A percentile compares a stretch with the other conserved stretches of the same genome.
phyloP scores from a whole-genome alignment of 257 asterid species.

The Orobanche coerulescens region DNA sequence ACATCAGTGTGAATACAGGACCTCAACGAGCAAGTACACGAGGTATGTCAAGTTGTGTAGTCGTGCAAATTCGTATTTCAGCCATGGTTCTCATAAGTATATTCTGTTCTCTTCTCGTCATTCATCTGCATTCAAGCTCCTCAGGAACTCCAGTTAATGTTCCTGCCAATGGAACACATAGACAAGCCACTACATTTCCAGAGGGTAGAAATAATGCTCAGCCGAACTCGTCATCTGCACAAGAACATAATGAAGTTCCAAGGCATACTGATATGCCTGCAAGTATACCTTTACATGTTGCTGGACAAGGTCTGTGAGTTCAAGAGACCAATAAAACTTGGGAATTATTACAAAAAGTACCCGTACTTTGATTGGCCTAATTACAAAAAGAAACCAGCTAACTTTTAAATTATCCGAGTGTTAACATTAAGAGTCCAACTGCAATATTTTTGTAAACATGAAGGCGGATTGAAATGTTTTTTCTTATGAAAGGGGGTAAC shows the following conservation, averaged over 20 bases:
- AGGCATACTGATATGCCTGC: slow-evolving; percentile 24
- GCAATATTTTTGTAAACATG: too few species aligned
- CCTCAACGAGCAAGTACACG: slow-evolving; percentile 35
- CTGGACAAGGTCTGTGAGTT: slow-evolving; percentile 29
- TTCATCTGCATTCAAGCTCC: slow-evolving; percentile 19
- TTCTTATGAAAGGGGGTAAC: too few species aligned
- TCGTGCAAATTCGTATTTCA: slow-evolving; percentile 5
- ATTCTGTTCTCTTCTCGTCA: neutral
- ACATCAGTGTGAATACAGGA: slow-evolving; percentile 21
- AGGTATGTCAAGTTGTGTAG: slow-evolving; percentile 35
- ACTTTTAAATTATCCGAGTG: too few species aligned
- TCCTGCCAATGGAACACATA: slow-evolving; percentile 23
- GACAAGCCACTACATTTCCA: slow-evolving; percentile 31
- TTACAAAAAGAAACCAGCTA: too few species aligned
- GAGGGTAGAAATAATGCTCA: slow-evolving; percentile 27
- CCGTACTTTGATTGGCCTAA: too few species aligned
- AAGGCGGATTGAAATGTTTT: too few species aligned
- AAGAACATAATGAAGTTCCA: slow-evolving; percentile 19
- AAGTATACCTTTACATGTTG: slow-evolving; percentile 14
- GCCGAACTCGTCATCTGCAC: slow-evolving; percentile 27
- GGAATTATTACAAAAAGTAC: neutral
- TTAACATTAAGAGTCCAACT: too few species aligned
- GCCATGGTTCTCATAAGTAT: slow-evolving; percentile 15
- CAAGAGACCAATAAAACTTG: neutral
- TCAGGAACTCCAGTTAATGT: slow-evolving; percentile 35